Evolutionary conservation across 2,329 filamentous ascomycete genomes (phyloP).

Genomic region (Sclerotinia subarctica): DNA sequence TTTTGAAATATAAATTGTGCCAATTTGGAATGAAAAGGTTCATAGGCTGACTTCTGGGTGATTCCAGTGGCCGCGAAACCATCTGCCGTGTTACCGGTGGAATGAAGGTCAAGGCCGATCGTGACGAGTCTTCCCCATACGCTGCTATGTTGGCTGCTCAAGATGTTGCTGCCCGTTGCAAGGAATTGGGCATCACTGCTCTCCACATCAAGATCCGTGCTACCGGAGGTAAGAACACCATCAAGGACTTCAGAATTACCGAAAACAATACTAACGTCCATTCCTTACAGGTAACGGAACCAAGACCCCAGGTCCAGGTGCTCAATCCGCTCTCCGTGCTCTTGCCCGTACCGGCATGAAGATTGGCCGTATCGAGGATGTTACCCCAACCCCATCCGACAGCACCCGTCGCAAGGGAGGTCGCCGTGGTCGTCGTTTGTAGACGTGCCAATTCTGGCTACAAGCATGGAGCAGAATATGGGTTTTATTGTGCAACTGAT

Average conservation of each 20-base stretch:
- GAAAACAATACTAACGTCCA: constrained; percentile 17
- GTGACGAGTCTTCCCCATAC: constrained; percentile 99
- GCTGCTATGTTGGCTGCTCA: constrained; percentile 99
- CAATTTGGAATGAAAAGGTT: constrained; percentile 37
- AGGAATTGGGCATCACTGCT: constrained; percentile 83
- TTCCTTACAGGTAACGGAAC: constrained; percentile 77
- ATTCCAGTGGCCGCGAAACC: constrained; percentile 96
- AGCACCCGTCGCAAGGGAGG: constrained; percentile 99
- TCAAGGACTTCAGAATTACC: background rate
- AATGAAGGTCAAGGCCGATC: constrained; percentile 99
- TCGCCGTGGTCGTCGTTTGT: constrained; percentile 99
- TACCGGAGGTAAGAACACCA: constrained; percentile 70
- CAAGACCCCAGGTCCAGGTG: constrained; percentile 99
- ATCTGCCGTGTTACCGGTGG: constrained; percentile 99
- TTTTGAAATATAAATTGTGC: constrained; percentile 17
- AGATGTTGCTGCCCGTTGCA: constrained; percentile 90
- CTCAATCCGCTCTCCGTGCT: constrained; percentile 97
- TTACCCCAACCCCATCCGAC: constrained; percentile 98
- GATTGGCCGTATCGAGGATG: constrained; percentile 99
- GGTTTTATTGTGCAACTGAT: constrained; percentile 54
- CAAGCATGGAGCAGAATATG: constrained; percentile 35
- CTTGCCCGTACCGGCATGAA: constrained; percentile 99
- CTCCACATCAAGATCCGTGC: constrained; percentile 99
- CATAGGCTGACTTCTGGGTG: constrained; percentile 64
- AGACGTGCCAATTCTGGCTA: constrained; percentile 40